Conservation (phyloP, 306 rosid species). For the Pterocarpus santalinus region DNA sequence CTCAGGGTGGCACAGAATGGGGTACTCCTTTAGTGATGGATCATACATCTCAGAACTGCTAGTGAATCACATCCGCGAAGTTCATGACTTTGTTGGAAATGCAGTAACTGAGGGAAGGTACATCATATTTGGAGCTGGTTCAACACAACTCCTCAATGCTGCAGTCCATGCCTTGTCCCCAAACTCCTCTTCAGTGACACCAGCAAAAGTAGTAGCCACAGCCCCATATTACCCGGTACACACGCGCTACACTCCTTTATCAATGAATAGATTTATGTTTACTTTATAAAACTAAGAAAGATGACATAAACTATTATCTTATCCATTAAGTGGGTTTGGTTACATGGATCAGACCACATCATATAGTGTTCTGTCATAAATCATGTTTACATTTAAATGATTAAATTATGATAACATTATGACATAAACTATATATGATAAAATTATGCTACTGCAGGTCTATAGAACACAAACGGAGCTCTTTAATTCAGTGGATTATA, state of each 20-base stretch:
- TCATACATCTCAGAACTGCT: slow-evolving; percentile 49
- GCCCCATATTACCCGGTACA: slow-evolving; percentile 30
- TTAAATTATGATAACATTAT: too few species aligned
- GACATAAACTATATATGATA: too few species aligned
- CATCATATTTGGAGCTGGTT: slow-evolving; percentile 59
- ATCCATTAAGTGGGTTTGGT: too few species aligned
- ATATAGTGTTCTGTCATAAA: too few species aligned
- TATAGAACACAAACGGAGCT: slow-evolving; percentile 51
- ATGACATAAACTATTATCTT: too few species aligned
- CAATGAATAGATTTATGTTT: background rate
- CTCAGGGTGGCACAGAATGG: slow-evolving; percentile 55
- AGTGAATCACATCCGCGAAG: slow-evolving; percentile 24
- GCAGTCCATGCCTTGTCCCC: slow-evolving; percentile 55
- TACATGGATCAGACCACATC: too few species aligned
- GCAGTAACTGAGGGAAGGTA: slow-evolving; percentile 54
- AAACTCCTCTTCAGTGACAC: background rate
- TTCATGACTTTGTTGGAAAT: slow-evolving; percentile 56
- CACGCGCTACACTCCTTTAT: background rate
- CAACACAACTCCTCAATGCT: slow-evolving; percentile 60
- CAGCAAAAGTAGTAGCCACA: slow-evolving; percentile 44
- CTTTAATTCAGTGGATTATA: slow-evolving; percentile 42
- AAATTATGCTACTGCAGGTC: slow-evolving; percentile 18
- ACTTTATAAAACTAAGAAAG: too few species aligned
- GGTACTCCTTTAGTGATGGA: slow-evolving; percentile 38
- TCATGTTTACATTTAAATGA: too few species aligned